Conservation (phyloP, 2,329 filamentous ascomycete genomes). For the Sarocladiaceae sp. region DNA sequence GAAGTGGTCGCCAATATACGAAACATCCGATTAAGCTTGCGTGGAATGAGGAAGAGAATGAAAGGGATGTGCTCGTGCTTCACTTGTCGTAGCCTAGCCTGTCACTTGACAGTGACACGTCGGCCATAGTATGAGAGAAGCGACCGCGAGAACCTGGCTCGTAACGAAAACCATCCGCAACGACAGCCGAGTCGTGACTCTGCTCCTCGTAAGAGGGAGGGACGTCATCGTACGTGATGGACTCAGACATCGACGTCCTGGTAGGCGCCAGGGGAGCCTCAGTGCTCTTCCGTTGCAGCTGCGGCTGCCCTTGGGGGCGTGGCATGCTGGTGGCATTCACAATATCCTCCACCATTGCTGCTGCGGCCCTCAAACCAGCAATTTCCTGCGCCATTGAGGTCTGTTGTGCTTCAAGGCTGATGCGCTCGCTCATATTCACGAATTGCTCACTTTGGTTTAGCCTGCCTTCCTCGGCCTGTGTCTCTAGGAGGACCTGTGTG, state of each 20-base stretch:
- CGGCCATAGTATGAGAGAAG: neutral
- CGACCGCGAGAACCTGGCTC: constrained; percentile 22
- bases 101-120: constrained; percentile 10
- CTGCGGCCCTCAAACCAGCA: constrained; percentile 39
- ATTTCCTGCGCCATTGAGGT: constrained; percentile 43
- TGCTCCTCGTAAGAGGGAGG: constrained; percentile 36
- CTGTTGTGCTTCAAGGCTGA: constrained; percentile 13
- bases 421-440: too few species aligned
- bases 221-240: constrained; percentile 29
- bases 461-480: constrained; percentile 12
- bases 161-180: constrained; percentile 38
- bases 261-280: constrained; percentile 11
- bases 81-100: constrained; percentile 13
- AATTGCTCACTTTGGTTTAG: too few species aligned
- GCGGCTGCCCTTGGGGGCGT: constrained; percentile 14
- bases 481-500: neutral
- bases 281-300: constrained; percentile 10
- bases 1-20: too few species aligned
- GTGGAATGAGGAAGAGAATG: too few species aligned
- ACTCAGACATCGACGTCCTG: constrained; percentile 13
- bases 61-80: too few species aligned
- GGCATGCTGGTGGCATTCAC: constrained; percentile 26
- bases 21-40: too few species aligned
- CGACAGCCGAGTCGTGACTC: constrained; percentile 25
- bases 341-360: constrained; percentile 38